Evolutionary conservation across 805 yeast genomes (phyloP).

Genomic region (Ogataea zsoltii): DNA sequence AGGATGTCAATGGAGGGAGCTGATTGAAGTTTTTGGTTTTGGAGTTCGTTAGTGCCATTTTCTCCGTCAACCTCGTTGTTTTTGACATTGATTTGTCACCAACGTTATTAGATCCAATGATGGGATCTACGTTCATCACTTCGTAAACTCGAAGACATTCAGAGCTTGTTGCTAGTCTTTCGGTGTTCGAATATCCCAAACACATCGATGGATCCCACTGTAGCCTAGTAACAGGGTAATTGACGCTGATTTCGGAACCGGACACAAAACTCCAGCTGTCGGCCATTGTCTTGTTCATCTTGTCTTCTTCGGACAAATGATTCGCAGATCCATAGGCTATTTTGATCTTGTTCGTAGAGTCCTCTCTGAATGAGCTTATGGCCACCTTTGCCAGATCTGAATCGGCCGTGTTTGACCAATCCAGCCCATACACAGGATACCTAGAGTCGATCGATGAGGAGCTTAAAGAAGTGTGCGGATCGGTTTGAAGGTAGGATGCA

Average conservation of each 20-base stretch:
- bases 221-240: conserved; percentile 69
- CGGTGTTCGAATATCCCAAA: conserved; percentile 28
- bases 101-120: conserved; percentile 6
- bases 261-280: conserved; percentile 44
- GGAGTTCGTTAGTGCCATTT: conserved; percentile 41
- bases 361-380: conserved; percentile 79
- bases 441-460: conserved; percentile 48
- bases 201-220: conserved; percentile 66
- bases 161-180: conserved; percentile 65
- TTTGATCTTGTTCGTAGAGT: conserved; percentile 64
- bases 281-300: conserved; percentile 19
- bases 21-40: conserved; percentile 48
- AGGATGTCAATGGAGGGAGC: conserved; percentile 87
- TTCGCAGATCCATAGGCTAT: conserved; percentile 41
- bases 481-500: conserved; percentile 6
- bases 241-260: conserved; percentile 53
- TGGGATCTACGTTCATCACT: conserved; percentile 19
- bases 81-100: conserved; percentile 5
- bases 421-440: conserved; percentile 52
- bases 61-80: conserved; percentile 35
- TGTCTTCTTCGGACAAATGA: conserved; percentile 22
- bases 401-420: conserved; percentile 45
- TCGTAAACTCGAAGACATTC: conserved; percentile 64
- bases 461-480: conserved; percentile 16
- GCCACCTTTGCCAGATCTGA: conserved; percentile 54